Conservation (phyloP, 495 filamentous ascomycete genomes). For the Tuber borchii region DNA sequence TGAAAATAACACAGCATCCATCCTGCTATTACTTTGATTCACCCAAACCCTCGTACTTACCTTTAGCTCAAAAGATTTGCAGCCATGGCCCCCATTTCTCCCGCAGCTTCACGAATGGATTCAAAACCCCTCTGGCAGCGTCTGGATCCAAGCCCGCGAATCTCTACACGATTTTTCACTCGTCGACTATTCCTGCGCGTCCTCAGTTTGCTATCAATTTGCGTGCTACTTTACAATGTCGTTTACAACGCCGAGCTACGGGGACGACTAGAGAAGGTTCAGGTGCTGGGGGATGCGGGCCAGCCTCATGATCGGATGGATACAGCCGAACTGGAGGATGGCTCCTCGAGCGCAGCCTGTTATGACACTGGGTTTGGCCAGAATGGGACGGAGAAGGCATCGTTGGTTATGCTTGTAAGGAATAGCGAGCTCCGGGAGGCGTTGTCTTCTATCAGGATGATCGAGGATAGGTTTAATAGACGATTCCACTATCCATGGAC, state of each 20-base stretch:
- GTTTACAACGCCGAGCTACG: constrained; percentile 23
- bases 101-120: neutral
- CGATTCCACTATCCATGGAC: constrained; percentile 99
- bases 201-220: constrained; percentile 8
- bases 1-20: neutral
- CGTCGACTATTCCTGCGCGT: constrained; percentile 11
- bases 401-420: constrained; percentile 35
- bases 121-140: constrained; percentile 9
- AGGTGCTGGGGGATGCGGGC: neutral
- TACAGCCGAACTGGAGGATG: neutral
- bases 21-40: neutral
- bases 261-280: constrained; percentile 5
- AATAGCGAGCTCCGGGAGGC: constrained; percentile 32
- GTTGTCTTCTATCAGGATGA: constrained; percentile 27
- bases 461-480: constrained; percentile 54
- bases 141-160: constrained; percentile 10
- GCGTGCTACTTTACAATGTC: constrained; percentile 27
- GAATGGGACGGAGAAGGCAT: constrained; percentile 35
- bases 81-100: neutral
- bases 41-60: neutral
- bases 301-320: neutral
- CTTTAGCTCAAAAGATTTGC: neutral
- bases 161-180: constrained; percentile 7
- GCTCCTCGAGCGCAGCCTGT: neutral
- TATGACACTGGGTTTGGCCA: constrained; percentile 5